phyloP scores from a whole-genome alignment of 345 rosid species.

The Ceriops decandra region DNA sequence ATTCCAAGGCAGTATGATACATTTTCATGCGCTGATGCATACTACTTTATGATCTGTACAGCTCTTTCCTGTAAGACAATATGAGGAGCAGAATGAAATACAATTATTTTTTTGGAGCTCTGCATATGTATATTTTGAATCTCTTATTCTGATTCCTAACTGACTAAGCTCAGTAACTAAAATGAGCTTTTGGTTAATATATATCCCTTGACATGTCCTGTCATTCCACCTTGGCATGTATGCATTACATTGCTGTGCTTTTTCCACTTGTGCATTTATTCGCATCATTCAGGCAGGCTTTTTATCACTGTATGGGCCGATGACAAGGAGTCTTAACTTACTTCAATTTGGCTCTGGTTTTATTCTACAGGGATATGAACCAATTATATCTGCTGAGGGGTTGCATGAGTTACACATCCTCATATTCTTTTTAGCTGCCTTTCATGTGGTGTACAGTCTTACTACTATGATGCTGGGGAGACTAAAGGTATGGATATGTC shows the following conservation, averaged over 20 bases:
- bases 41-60: no score
- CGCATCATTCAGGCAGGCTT: not conserved
- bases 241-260: not conserved
- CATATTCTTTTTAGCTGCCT: slow-evolving; percentile 84
- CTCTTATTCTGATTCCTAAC: no score
- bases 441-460: slow-evolving; percentile 74
- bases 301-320: not conserved
- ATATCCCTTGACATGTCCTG: not conserved
- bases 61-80: no score
- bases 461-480: slow-evolving; percentile 89
- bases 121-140: no score
- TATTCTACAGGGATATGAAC: slow-evolving; percentile 56
- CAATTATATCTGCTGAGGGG: slow-evolving; percentile 65
- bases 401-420: slow-evolving; percentile 86
- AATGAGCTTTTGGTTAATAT: no score
- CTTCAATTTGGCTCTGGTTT: slow-evolving; percentile 21
- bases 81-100: no score
- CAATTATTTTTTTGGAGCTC: no score
- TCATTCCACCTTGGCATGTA: not conserved
- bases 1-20: no score
- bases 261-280: not conserved
- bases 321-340: slow-evolving; percentile 13
- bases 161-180: no score
- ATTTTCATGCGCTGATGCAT: no score
- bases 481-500: slow-evolving; percentile 55